These are phyloP conservation scores for Blastobotrys mokoenaii DNA, from an alignment of 805 yeast genomes.

Conservation along the genomic window DNA sequence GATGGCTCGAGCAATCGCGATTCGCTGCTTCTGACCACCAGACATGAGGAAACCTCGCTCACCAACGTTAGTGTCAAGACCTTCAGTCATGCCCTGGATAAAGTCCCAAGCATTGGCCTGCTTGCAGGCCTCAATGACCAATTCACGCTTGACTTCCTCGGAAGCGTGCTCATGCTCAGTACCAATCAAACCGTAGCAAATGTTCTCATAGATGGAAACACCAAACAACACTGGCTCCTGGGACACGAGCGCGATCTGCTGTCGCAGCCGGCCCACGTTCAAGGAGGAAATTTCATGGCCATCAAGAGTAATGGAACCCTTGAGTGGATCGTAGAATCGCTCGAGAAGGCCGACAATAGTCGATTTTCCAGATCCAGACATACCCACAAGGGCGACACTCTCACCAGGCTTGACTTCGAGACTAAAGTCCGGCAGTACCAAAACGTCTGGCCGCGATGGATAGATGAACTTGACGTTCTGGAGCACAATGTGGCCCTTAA, in stretches of 20 bases:
- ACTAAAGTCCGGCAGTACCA: constrained; percentile 67
- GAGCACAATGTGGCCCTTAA: constrained; percentile 62
- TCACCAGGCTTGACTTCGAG: constrained; percentile 80
- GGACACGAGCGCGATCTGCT: constrained; percentile 79
- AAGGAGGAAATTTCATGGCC: constrained; percentile 73
- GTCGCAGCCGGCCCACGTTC: constrained; percentile 67
- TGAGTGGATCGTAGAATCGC: constrained; percentile 74
- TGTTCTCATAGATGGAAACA: constrained; percentile 79
- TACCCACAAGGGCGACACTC: constrained; percentile 92
- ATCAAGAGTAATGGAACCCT: constrained; percentile 71
- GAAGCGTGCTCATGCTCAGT: constrained; percentile 50
- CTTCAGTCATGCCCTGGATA: constrained; percentile 61
- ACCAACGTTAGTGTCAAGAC: constrained; percentile 65
- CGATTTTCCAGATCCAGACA: constrained; percentile 93
- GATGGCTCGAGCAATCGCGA: constrained; percentile 64
- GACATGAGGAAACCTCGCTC: constrained; percentile 50
- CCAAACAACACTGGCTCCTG: constrained; percentile 94
- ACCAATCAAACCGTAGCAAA: constrained; percentile 75
- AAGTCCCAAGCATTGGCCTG: constrained; percentile 35
- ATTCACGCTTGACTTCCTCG: constrained; percentile 30
- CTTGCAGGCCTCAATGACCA: constrained; percentile 30
- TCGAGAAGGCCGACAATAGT: constrained; percentile 79
- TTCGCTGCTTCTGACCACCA: constrained; percentile 68
- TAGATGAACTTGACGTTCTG: constrained; percentile 86
- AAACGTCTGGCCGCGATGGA: constrained; percentile 67